Evolutionary conservation across 2,329 filamentous ascomycete species (phyloP), one percentile per base, ranked within the genome.

Genomic region (Trichophyton rubrum): DNA sequence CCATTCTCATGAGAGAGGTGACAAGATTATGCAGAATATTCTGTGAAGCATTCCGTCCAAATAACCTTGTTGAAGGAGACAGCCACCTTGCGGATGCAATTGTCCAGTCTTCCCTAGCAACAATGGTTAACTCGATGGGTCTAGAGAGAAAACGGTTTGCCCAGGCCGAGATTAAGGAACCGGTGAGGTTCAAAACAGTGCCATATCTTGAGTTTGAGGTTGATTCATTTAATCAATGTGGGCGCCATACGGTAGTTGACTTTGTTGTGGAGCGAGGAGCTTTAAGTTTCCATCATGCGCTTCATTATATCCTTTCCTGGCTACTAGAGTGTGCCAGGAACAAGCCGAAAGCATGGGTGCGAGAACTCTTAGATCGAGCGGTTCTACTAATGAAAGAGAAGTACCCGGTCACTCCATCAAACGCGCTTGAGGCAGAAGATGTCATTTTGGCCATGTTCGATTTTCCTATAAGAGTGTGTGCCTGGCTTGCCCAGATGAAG

Each of bases 401-500:
- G 30, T 80, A 96, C 57, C 81, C 83, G 65, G 78, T 85, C 66
- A 81, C 82, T 63, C 83, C 83, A 11, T 63, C 65, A 51, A 40
- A 64, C 61, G 60, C 67, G 43, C 66, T 75, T 27, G 78, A 77
- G 0, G 76, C 86, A 0, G 88, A 95, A 67, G 90, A 95, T 70
- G 86, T 91, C 68, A 78, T 96, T 22, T 85, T 96, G 71, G 86
- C 88, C 1, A 84, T 90, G 58, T 96, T 99, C 68, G 93, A 99
- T 72, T 96, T 89, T 68, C 92, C 95, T 0, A 79, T 99, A 3
- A 83, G 95, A 59, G 91, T 97, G 0, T 96, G 90, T 71, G 90
- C 90, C 20, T 99, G 93, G 93, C 79, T 99, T 35, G 89, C 93
- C 4, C 95, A 99, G 76, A 97, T 99, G 85, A 96, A 95, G 72